A percentile compares a stretch with the other conserved stretches of the same genome.
Evolutionary conservation across 495 filamentous ascomycete species (phyloP).

Genomic region (Evansstolkia leycettana): DNA sequence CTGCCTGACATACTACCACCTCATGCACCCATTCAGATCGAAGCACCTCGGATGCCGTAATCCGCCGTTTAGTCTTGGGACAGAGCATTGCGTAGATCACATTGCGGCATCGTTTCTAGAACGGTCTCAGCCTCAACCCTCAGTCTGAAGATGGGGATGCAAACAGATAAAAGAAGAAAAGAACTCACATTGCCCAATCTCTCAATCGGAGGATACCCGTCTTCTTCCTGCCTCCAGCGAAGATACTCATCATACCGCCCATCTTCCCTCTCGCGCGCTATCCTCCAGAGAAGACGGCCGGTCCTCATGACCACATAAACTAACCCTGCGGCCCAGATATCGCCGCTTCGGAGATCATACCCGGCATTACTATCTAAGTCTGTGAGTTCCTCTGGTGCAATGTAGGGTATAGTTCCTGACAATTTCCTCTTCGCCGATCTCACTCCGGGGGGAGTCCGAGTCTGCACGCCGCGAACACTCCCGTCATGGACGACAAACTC

Average conservation of each 20-base stretch:
- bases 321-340: constrained; percentile 89
- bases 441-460: constrained; percentile 5
- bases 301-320: constrained; percentile 96
- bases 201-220: constrained; percentile 86
- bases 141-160: too few relatives aligned
- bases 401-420: constrained; percentile 45
- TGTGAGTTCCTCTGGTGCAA: constrained; percentile 76
- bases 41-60: constrained; percentile 78
- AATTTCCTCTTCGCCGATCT: constrained; percentile 9
- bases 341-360: constrained; percentile 79
- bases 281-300: constrained; percentile 76
- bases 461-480: constrained; percentile 4
- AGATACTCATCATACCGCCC: constrained; percentile 82
- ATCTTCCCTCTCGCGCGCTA: constrained; percentile 79
- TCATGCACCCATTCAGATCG: constrained; percentile 87
- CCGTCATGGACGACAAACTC: constrained; percentile 39
- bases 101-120: constrained; percentile 52
- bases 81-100: constrained; percentile 92
- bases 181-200: constrained; percentile 67
- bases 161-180: background rate
- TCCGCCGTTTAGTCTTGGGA: constrained; percentile 60
- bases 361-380: constrained; percentile 42
- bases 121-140: background rate
- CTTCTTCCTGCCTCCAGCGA: constrained; percentile 66
- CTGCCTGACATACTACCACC: constrained; percentile 77